Evolutionary conservation across 345 rosid species (phyloP), one percentile per base, ranked within the genome.

Genomic region (Populus alba): DNA sequence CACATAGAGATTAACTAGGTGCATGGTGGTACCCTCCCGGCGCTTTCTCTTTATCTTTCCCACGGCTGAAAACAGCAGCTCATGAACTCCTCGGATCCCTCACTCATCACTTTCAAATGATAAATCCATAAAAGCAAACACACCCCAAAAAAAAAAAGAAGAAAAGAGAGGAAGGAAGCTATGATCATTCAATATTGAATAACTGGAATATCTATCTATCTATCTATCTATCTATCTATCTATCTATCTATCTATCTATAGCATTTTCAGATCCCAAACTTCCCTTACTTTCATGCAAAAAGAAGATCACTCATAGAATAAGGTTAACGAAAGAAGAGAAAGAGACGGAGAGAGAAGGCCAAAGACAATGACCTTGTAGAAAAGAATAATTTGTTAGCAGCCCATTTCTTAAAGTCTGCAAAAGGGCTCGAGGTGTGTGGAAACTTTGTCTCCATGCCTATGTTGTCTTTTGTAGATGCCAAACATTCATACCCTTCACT

Each of bases 251-350:
- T 79, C 18, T 66, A 65, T 49, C 68, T 51, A 85, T 73, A 45
- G 70, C 71, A 75, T 77, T 75, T 82, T 75, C 67, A 59, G 76
- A 82, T 67, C 87, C 77, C 77, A 66, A 79, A 84, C 77, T 86
- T 86, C 87, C 87, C 89, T 86, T 86, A 86, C 91, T 86, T 88
- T 84, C 87, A 88, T 86, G 89, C 87, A 82, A 70, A 27, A 71
- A 43, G 27, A 63, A 57, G 2, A 41, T 33, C 22, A 17, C 20
- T 59, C 23, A 47, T 8, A 22, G 39, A 18, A 39, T n/a, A 25
- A 66, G 66, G 72, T 71, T 79, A 70, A 35, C 27, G 31, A 68
- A 53, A 63, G 63, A 77, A 49, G 38, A 43, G 31, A 81, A 74
- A 66, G 72, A 70, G 22, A 77, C 27, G 61, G 57, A 39, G 72